Base-by-base conservation (phyloP, 1,284 basidiomycete species). In the Psilocybe mexicana region DNA sequence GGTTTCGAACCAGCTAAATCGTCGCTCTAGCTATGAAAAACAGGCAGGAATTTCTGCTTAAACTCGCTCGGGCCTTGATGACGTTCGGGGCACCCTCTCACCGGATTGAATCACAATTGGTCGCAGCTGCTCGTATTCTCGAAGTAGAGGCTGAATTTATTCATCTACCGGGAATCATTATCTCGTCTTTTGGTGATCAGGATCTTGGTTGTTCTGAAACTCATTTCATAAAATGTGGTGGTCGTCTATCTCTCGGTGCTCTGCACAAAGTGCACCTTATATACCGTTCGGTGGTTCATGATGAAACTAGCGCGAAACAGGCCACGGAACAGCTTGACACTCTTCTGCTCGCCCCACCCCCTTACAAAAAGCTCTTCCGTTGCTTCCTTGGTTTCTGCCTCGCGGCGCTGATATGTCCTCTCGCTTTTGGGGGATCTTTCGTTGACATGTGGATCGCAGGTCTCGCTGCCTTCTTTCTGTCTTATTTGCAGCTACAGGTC, bases 21-120 rank as follows among this genome's bases (percentile, higher is more conserved):
- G 8, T 33, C 5, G 8, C 8, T 33, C 43, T 66, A 90, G 90
- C 86, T 43, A 81, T 88, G 69, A 76, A 84, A 30, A 79, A 86
- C 57, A 80, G 91, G 62, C 88, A 90, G 68, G 84, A 87, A 60
- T 95, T 94, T 72, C 78, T 94, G 11, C 76, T 93, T 58, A 88
- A 88, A 65, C 79, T 95, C n/a, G 89, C 92, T 38, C 87, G 88
- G 65, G 84, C 88, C 12, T 78, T 95, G 35, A 87, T 95, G 78
- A 81, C 82, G 1, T 93, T 91, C 69, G 93, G 93, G 14, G 90
- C 93, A 14, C 93, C 93, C 1, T 93, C 91, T 38, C 93, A 95
- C 72, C 83, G 93, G 36, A 89, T 94, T 64, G 92, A 94, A 71
- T 85, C 88, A 7, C 93, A 94, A 70, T 81, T 96, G 10, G 77